Evolutionary conservation across 176 grass and related monocot genomes (phyloP), one percentile per base, ranked within the genome.

Genomic region (Avena insularis): DNA sequence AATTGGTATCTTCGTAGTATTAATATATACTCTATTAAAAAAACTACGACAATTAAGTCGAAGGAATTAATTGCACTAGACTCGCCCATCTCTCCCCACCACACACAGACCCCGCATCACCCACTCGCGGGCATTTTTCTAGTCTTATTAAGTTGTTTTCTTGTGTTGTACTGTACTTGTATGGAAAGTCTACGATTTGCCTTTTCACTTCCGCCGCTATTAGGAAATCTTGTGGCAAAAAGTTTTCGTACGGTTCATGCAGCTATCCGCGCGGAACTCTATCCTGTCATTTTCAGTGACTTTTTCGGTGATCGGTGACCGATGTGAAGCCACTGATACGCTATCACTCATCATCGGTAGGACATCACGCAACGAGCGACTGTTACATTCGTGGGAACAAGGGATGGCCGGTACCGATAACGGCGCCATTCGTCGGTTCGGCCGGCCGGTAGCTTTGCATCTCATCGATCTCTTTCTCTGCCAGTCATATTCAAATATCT

Each of bases 401-500:
- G 79, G 31, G 50, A 11, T 82, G 86, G 86, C 61, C 86, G 58
- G 79, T 65, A 66, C 20, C 46, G 75, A 82, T 82, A n/a, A 65
- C 86, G 86, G 70, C 86, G 54, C 23, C 3, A 76, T 71, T 45
- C 58, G 77, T 64, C 56, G 56, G 57, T 35, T 7, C 40, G 40
- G 46, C 49, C 27, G 74, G 73, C 73, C 45, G 20, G 60, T 78
- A 17, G 84, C 36, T 64, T 66, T 56, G 20, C 78, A 12, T 63
- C 11, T 5, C 60, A 6, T 3, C 66, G 0, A 72, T 72, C 70
- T 55, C 70, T 82, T 19, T 75, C 70, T 75, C 0, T 40, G 15
- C 29, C 9, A 8, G 33, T 54, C 79, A 54, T 75, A 82, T 13
- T 82, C 78, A 75, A 64, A 27, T 43, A 19, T 87, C 57, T 33